phyloP scores from a whole-genome alignment of 805 yeast species.

The Suhomyces sp. region DNA sequence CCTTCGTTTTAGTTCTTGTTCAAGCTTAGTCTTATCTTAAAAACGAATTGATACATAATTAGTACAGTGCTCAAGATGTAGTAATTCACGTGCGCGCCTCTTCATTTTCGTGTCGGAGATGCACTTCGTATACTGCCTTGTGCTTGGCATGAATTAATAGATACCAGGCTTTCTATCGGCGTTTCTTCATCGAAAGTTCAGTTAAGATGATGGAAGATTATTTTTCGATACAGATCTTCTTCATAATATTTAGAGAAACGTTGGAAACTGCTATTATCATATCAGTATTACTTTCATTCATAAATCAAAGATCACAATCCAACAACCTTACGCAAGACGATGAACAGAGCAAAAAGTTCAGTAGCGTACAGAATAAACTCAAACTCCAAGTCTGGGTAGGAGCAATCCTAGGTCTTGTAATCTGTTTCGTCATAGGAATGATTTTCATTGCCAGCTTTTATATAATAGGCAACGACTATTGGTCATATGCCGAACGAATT shows the following conservation, averaged over 20 bases:
- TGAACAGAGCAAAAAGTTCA: background rate
- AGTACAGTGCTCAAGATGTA: background rate
- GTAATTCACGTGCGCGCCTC: background rate
- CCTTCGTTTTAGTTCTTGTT: background rate
- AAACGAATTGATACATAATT: background rate
- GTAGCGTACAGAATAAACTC: conserved; percentile 22
- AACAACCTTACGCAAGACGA: background rate
- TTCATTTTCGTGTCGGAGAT: background rate
- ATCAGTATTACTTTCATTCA: conserved; percentile 26
- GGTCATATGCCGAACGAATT: conserved; percentile 83
- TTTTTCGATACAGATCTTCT: conserved; percentile 29
- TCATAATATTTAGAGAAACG: conserved; percentile 27
- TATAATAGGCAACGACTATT: conserved; percentile 73
- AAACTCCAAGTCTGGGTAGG: conserved; percentile 80
- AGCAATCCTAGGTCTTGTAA: conserved; percentile 63
- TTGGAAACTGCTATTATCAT: conserved; percentile 30
- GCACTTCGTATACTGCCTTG: background rate
- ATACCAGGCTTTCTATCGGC: background rate
- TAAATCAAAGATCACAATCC: conserved; percentile 17
- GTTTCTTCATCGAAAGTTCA: background rate
- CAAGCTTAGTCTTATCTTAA: background rate
- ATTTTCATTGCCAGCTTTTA: conserved; percentile 69
- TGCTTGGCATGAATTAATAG: background rate
- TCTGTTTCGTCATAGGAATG: conserved; percentile 73
- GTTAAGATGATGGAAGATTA: conserved; percentile 13